phyloP scores from a whole-genome alignment of 805 yeast genomes.

The Zygoascus tannicola region DNA sequence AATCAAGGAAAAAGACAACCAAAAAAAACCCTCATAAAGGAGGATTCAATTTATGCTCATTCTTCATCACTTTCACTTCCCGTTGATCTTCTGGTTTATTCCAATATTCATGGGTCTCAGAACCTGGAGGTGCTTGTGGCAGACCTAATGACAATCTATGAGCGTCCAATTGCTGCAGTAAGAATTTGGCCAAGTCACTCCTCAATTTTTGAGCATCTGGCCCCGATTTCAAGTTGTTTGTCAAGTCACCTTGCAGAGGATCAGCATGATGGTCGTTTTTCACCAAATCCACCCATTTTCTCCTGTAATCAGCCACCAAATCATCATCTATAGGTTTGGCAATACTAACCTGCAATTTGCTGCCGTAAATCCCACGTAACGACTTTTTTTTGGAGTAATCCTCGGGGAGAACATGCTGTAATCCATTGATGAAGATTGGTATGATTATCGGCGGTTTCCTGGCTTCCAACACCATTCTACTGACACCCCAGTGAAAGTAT shows the following conservation, averaged over 20 bases:
- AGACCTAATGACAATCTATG: slow-evolving; percentile 3
- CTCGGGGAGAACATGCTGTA: slow-evolving; percentile 83
- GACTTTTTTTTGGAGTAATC: slow-evolving; percentile 33
- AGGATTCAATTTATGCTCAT: slow-evolving; percentile 3
- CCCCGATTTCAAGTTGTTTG: slow-evolving; percentile 55
- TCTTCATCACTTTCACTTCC: slow-evolving; percentile 2
- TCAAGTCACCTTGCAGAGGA: slow-evolving; percentile 43
- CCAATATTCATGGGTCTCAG: slow-evolving; percentile 70
- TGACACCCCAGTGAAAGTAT: slow-evolving; percentile 92
- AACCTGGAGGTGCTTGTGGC: slow-evolving; percentile 52
- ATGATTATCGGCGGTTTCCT: slow-evolving; percentile 76
- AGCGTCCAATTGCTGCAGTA: slow-evolving; percentile 49
- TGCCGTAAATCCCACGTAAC: slow-evolving; percentile 55
- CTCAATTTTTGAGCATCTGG: slow-evolving; percentile 56
- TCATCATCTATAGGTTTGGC: slow-evolving; percentile 63
- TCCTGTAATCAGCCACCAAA: slow-evolving; percentile 50
- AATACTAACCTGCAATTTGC: slow-evolving; percentile 56
- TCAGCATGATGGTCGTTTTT: slow-evolving; percentile 38
- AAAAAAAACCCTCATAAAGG: neutral
- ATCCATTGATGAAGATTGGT: slow-evolving; percentile 79
- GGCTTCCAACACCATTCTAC: slow-evolving; percentile 74
- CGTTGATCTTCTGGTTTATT: slow-evolving; percentile 4
- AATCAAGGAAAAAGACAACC: too few relatives aligned
- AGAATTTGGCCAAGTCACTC: slow-evolving; percentile 55
- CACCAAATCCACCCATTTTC: slow-evolving; percentile 60